Base-by-base conservation (phyloP, 139 green algal species). In the Chlamydomonas urium region DNA sequence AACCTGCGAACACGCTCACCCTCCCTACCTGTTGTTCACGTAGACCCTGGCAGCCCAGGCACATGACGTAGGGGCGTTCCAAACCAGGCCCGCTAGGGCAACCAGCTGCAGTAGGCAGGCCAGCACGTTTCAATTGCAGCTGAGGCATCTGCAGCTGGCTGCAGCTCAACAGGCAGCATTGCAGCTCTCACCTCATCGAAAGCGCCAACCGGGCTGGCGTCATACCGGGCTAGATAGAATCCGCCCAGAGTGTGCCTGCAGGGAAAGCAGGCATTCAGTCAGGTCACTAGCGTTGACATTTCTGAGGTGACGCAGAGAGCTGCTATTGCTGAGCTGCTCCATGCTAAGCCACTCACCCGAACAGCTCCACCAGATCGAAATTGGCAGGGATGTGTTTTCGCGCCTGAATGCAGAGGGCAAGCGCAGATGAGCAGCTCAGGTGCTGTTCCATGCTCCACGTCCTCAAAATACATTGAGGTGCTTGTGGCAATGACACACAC, bases 51-150 rank as follows among this genome's bases (percentile, higher is more conserved):
- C 88, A 2, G 94, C 94, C 94, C 91, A 98, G 4, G 94, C 94
- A 66, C 93, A 98, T 0, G 94, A 98, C 23, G 90, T 94, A 4
- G 94, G 94, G 1, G 88, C 82, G 75, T 98, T 93, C 94, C 94
- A 98, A 4, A 95, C 92, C 8, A 98, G 87, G 0, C 94, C 94
- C 1, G 87, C 86, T 47, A 98, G 75, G 0, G 81, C 88, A 19
- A 97, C 92, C 29, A 94, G 75, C 87, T 91, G 83, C 48, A 31
- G 17, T 26, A 14, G 29, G 10, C 53, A 26, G 6, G 6, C 24
- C 53, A 63, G 53, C 19, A 63, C 21, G 26, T n/a, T n/a, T n/a
- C n/a, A n/a, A n/a, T n/a, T n/a, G n/a, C n/a, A n/a, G n/a, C n/a
- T n/a, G n/a, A n/a, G n/a, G n/a, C n/a, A n/a, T n/a, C n/a, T n/a